Evolutionary conservation across 495 filamentous ascomycete genomes (phyloP), one percentile per base, ranked within the genome.

Genomic region (Alectoria sarmentosa): DNA sequence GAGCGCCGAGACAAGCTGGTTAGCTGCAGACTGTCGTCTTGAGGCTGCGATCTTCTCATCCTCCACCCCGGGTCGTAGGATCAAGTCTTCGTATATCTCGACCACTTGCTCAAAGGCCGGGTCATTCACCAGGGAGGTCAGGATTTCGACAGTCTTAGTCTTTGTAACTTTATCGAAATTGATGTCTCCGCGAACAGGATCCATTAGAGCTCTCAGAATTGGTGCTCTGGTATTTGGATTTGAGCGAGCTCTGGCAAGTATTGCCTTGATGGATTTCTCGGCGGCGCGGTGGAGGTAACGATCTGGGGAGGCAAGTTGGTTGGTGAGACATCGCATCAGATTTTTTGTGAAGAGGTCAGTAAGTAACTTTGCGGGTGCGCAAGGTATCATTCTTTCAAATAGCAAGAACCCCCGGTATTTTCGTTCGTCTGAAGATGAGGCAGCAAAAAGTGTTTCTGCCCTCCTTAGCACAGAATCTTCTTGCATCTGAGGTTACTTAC

Each of bases 381-480:
- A 75, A 48, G 83, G 78, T 26, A 96, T 73, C 36, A 90, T 77
- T 64, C 88, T 88, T 64, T 84, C 80, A 66, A 97, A 89, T 28
- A 98, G 84, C 60, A 90, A 83, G 72, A 98, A 92, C 6, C 95
- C 94, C 76, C 88, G 90, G 70, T 89, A 90, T 73, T 97, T 97
- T 55, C 92, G 87, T 72, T 91, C 90, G 30, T 89, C 84, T 1
- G 92, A 96, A 15, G 92, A 85, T 23, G 83, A 83, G 59, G 87
- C 80, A 34, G 89, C 85, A 71, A 97, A 96, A 11, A 97, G 77
- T 37, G 87, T 85, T 70, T 92, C 91, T 92, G 71, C 17, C 48
- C 41, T 46, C 23, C 39, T 67, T 32, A 67, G 34, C 30, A 17
- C 3, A 62, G 4, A 28, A n/a, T 64, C 42, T 5, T 56, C 55